Evolutionary conservation across 768 basidiomycete genomes (phyloP).

Genomic region (Coprinopsis strossmayeri): DNA sequence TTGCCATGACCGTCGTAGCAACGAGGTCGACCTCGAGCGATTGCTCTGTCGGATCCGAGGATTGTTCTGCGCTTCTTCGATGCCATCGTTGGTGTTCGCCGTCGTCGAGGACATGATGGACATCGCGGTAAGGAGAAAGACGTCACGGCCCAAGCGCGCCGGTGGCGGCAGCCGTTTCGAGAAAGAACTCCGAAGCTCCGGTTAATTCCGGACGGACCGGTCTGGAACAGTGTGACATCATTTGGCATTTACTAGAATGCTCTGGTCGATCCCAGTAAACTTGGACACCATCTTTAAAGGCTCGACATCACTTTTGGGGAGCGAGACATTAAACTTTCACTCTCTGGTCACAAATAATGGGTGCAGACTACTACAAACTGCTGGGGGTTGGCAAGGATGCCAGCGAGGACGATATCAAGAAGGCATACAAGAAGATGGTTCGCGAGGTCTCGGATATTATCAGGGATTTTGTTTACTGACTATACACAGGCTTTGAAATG

Average conservation of each 20-base stretch:
- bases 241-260: slow-evolving; percentile 22
- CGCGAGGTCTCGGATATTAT: slow-evolving; percentile 14
- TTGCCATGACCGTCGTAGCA: slow-evolving; percentile 54
- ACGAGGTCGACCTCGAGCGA: slow-evolving; percentile 2
- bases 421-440: slow-evolving; percentile 93
- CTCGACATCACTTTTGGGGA: background rate
- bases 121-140: background rate
- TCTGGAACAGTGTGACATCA: slow-evolving; percentile 23
- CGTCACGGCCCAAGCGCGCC: background rate
- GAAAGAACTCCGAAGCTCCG: background rate
- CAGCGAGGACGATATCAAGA: slow-evolving; percentile 83
- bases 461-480: slow-evolving; percentile 4
- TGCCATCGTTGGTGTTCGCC: background rate
- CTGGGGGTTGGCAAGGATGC: slow-evolving; percentile 73
- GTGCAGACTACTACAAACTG: slow-evolving; percentile 83
- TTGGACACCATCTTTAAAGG: too few relatives aligned
- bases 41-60: background rate
- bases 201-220: background rate
- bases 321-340: slow-evolving; percentile 1
- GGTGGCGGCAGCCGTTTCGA: background rate
- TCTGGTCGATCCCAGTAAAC: slow-evolving; percentile 12
- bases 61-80: background rate
- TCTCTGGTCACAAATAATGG: slow-evolving; percentile 39
- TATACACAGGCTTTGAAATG: slow-evolving; percentile 69
- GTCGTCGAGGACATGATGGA: background rate